phyloP scores from a whole-genome alignment of 495 filamentous ascomycete species.

The Penicillium diatomitis region DNA sequence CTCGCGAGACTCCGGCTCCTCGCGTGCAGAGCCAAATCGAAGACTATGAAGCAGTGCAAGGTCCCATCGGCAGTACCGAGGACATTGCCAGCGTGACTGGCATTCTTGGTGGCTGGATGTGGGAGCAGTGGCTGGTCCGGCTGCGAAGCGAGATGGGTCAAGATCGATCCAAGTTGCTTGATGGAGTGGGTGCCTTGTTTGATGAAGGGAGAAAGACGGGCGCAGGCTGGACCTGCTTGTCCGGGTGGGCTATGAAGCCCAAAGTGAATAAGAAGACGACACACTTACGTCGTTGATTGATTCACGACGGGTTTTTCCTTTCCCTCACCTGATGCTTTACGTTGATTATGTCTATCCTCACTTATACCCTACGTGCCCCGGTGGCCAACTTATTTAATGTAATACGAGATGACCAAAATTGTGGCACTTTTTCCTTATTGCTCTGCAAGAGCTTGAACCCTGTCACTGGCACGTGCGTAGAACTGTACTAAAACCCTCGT shows the following conservation, averaged over 20 bases:
- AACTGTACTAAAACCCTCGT: no score
- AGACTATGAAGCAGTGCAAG: slow-evolving; percentile 50
- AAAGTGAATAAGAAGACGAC: slow-evolving; percentile 1
- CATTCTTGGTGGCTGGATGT: slow-evolving; percentile 79
- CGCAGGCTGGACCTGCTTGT: slow-evolving; percentile 77
- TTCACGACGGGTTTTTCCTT: no score
- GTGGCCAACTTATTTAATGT: slow-evolving; percentile 14
- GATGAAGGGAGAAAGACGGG: slow-evolving; percentile 75
- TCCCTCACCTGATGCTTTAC: no score
- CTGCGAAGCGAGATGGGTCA: slow-evolving; percentile 75
- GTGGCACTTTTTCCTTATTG: no score
- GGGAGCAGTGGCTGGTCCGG: slow-evolving; percentile 93
- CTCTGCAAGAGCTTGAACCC: no score
- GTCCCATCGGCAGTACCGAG: slow-evolving; percentile 63
- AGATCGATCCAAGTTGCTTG: slow-evolving; percentile 54
- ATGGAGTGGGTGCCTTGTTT: slow-evolving; percentile 68
- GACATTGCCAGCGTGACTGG: slow-evolving; percentile 69
- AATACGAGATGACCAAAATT: slow-evolving; percentile 9
- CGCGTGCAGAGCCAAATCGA: slow-evolving; percentile 41
- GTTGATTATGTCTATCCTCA: not conserved
- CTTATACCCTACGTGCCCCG: slow-evolving; percentile 7
- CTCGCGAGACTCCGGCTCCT: slow-evolving; percentile 44
- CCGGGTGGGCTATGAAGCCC: slow-evolving; percentile 86
- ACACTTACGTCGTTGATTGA: no score
- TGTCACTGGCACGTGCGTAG: no score